Conservation (phyloP, 2,329 filamentous ascomycete genomes). For the Helminthosporium solani region DNA sequence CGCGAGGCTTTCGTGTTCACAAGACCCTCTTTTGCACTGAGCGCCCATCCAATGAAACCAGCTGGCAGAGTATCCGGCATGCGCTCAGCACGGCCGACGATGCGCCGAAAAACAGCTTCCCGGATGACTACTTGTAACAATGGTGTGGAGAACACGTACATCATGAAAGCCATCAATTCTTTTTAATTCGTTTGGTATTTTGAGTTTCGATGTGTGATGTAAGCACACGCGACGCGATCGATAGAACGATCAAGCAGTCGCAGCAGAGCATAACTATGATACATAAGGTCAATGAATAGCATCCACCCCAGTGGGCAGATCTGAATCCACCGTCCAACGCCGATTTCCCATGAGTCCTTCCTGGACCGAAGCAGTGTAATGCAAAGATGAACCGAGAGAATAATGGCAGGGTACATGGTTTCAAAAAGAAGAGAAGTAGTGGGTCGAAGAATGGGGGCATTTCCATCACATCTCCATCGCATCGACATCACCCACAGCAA, state of each 20-base stretch:
- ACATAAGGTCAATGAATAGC: conserved; percentile 26
- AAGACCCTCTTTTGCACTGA: too few species aligned
- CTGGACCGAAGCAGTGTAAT: conserved; percentile 25
- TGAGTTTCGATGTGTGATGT: conserved; percentile 19
- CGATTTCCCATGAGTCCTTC: conserved; percentile 29
- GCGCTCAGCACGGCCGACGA: background rate
- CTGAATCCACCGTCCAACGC: conserved; percentile 36
- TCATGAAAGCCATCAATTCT: conserved; percentile 5
- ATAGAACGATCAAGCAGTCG: conserved; percentile 38
- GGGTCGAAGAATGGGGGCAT: background rate
- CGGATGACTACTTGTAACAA: background rate
- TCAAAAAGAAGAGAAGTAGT: conserved; percentile 14
- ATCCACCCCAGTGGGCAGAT: conserved; percentile 29
- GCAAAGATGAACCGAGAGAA: conserved; percentile 24
- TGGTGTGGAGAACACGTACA: background rate
- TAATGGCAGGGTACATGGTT: conserved; percentile 23
- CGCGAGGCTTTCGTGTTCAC: conserved; percentile 10
- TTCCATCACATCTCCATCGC: conserved; percentile 39
- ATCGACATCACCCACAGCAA: conserved; percentile 27
- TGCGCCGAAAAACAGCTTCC: background rate
- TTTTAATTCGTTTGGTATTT: conserved; percentile 25
- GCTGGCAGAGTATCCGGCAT: background rate
- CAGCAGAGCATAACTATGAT: conserved; percentile 32
- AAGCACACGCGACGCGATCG: conserved; percentile 35
- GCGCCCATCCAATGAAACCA: conserved; percentile 3